These are phyloP conservation scores for Pyrus pyrifolia DNA, from an alignment of 306 rosid species.

Conservation along the genomic window DNA sequence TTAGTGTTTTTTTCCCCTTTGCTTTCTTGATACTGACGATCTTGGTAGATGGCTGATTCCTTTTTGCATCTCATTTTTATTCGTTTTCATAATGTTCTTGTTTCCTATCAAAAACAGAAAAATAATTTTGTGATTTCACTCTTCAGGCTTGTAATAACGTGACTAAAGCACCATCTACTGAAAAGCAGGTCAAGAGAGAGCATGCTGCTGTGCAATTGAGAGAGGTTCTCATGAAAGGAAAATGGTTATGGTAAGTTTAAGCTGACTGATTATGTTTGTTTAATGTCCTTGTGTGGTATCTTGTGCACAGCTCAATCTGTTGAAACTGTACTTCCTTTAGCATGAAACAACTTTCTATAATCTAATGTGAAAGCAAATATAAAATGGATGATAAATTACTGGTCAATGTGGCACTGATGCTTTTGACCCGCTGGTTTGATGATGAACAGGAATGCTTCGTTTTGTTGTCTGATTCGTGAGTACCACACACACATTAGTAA, in stretches of 20 bases:
- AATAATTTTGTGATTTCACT: constrained; percentile 20
- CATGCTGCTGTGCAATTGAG: constrained; percentile 55
- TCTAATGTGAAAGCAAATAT: neutral
- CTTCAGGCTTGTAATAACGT: constrained; percentile 56
- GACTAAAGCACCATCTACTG: constrained; percentile 49
- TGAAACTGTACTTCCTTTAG: neutral
- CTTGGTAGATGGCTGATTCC: constrained; percentile 9
- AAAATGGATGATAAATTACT: neutral
- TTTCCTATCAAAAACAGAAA: neutral
- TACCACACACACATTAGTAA: constrained; percentile 45
- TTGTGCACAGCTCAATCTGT: neutral
- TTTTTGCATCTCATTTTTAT: neutral
- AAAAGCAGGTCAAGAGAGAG: constrained; percentile 77
- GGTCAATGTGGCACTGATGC: neutral
- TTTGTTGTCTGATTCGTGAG: constrained; percentile 61
- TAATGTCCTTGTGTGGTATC: neutral
- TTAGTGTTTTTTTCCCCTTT: neutral
- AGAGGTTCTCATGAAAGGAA: constrained; percentile 79
- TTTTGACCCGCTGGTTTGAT: neutral
- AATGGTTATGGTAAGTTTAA: constrained; percentile 86
- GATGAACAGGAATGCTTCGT: constrained; percentile 58
- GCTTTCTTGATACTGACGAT: constrained; percentile 1
- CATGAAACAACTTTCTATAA: neutral
- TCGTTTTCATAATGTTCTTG: neutral
- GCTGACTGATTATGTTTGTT: constrained; percentile 1